Evolutionary conservation across 1,139 yeast species (phyloP).

Genomic region (Fermentozyma sake): DNA sequence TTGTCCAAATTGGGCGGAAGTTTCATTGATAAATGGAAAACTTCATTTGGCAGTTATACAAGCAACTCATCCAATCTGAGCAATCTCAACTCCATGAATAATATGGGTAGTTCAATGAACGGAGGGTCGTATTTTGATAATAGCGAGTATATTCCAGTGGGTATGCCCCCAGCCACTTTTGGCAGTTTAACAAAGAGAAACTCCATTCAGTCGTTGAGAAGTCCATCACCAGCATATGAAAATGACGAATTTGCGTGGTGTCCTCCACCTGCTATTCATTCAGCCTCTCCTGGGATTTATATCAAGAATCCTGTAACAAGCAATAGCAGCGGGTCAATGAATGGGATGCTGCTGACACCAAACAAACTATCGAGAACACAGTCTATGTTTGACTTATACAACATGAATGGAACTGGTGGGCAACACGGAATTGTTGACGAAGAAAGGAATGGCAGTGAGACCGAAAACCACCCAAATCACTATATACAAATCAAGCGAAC

Average conservation of each 20-base stretch:
- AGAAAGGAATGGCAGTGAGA: not conserved
- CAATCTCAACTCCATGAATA: too few species aligned
- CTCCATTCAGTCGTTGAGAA: constrained; percentile 29
- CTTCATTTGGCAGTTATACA: constrained; percentile 20
- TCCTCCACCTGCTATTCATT: not conserved
- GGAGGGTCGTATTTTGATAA: constrained; percentile 3
- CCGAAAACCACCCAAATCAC: constrained; percentile 6
- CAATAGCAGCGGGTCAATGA: constrained; percentile 1
- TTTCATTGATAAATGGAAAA: constrained; percentile 45
- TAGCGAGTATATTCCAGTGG: constrained; percentile 15
- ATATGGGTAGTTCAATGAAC: too few species aligned
- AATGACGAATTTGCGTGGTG: constrained; percentile 41
- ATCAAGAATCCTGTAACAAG: constrained; percentile 3
- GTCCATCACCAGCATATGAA: constrained; percentile 48
- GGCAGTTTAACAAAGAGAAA: constrained; percentile 22
- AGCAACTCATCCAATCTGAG: constrained; percentile 4
- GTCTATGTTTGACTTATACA: constrained; percentile 34
- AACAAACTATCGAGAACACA: constrained; percentile 32
- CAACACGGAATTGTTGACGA: not conserved
- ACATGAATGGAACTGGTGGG: constrained; percentile 8
- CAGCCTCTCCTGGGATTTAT: constrained; percentile 1
- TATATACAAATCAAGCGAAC: constrained; percentile 22
- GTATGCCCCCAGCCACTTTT: constrained; percentile 7
- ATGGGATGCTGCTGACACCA: constrained; percentile 11
- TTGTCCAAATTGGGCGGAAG: constrained; percentile 41